Evolutionary conservation across 192 early-diverging fungal genomes (phyloP), one percentile per base, ranked within the genome.

Genomic region (Chytriomyces confervae): DNA sequence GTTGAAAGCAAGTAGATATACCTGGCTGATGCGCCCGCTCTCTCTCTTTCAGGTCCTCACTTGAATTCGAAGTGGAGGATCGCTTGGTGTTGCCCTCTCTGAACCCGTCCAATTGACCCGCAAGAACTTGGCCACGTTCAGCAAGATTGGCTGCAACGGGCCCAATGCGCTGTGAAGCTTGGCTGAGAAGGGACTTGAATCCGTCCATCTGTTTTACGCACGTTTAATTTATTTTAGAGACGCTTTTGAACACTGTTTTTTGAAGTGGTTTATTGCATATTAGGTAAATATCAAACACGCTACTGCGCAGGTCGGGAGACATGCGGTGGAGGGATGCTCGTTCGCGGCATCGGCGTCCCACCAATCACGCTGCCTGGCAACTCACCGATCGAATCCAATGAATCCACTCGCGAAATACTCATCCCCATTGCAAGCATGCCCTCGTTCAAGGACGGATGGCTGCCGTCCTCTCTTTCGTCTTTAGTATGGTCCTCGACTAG

Each of bases 401-500:
- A 65, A 29, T 69, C 20, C 3, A 50, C 11, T 18, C 24, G 36
- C 18, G n/a, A 62, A 9, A 74, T 43, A 45, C 20, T 74, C 72
- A 74, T 62, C 16, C 45, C 45, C n/a, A 74, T 62, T 8, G 50
- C 24, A 20, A 4, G 27, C 4, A 71, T 50, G 24, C 60, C 61
- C 43, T 20, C n/a, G 10, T 29, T 44, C 61, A 74, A 47, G 9
- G 61, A 62, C 9, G 45, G 7, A 13, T 29, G 16, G 11, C 62
- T 50, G 7, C 13, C 47, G 1, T 27, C 20, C 11, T 60, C 60
- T 7, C 47, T 60, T 8, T 20, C 36, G 23, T 51, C 24, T 2
- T 29, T 11, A 50, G 65, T 43, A 13, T 65, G 63, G 11, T 65
- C 62, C 27, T 79, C 80, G 20, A 81, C 80, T n/a, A 81, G 69